phyloP scores from a whole-genome alignment of 257 asterid genomes.

The Avicennia marina region DNA sequence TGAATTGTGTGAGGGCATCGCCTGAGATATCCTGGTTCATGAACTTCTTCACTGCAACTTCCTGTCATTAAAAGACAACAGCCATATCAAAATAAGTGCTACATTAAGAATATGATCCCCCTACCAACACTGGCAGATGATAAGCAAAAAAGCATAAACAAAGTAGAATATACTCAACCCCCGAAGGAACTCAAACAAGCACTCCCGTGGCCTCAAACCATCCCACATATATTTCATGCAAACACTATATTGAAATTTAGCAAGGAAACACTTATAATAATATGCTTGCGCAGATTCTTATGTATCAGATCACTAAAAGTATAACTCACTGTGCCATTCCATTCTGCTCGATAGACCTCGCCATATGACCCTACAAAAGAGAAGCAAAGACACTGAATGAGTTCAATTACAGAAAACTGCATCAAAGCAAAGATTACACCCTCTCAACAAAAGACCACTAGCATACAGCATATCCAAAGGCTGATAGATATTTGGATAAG shows the following conservation, averaged over 20 bases:
- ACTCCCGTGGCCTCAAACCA: too few relatives aligned
- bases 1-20: slow-evolving; percentile 82
- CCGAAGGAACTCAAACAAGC: too few relatives aligned
- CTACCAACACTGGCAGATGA: not conserved
- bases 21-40: slow-evolving; percentile 97
- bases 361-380: slow-evolving; percentile 85
- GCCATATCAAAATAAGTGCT: slow-evolving; percentile 3
- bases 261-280: not conserved
- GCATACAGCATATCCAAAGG: slow-evolving; percentile 7
- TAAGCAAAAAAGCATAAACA: not conserved
- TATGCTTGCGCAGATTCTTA: not conserved
- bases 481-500: not conserved
- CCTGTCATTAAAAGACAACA: slow-evolving; percentile 45
- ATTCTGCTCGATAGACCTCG: slow-evolving; percentile 92
- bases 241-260: slow-evolving; percentile 6
- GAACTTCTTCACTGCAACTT: slow-evolving; percentile 95
- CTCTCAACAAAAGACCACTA: not conserved
- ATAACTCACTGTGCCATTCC: slow-evolving; percentile 90
- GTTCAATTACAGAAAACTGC: slow-evolving; percentile 9
- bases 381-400: not conserved
- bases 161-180: too few relatives aligned
- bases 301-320: slow-evolving; percentile 15
- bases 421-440: slow-evolving; percentile 16
- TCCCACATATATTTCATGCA: not conserved
- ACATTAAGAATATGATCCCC: not conserved